A percentile compares a stretch with the other conserved stretches of the same genome.
These are phyloP conservation scores for Limonium bicolor DNA, from an alignment of 148 eudicot genomes.

Conservation along the genomic window DNA sequence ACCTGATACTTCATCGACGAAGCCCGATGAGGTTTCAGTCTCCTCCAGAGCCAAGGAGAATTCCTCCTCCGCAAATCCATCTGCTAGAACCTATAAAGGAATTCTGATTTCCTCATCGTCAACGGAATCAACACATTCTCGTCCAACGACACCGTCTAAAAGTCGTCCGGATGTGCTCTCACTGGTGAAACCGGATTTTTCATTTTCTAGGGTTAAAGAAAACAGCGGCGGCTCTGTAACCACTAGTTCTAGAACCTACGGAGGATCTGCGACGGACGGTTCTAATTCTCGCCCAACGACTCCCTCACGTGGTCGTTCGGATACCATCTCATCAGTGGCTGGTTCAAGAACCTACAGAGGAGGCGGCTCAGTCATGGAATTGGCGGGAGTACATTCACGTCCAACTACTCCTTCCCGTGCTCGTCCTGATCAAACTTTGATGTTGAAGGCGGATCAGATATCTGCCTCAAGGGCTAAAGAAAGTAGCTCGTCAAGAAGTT, in stretches of 20 bases:
- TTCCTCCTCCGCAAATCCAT: too few relatives aligned
- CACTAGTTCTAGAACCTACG: too few relatives aligned
- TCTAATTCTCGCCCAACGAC: slow-evolving; percentile 17
- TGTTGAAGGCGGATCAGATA: too few relatives aligned
- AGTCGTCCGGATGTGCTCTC: slow-evolving; percentile 9
- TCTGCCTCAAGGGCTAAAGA: neutral
- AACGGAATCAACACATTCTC: too few relatives aligned
- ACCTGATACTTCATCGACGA: slow-evolving; percentile 12
- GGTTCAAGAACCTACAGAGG: neutral
- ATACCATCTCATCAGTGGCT: too few relatives aligned
- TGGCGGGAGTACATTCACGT: slow-evolving; percentile 17
- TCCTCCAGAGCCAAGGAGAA: slow-evolving; percentile 1
- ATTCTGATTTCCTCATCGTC: too few relatives aligned
- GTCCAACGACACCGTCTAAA: slow-evolving; percentile 8
- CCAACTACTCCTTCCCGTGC: slow-evolving; percentile 25
- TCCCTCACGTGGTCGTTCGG: slow-evolving; percentile 25
- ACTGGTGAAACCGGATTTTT: slow-evolving; percentile 2
- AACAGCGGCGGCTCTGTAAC: too few relatives aligned
- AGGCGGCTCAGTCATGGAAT: too few relatives aligned
- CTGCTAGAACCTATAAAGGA: too few relatives aligned
- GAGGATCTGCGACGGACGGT: too few relatives aligned
- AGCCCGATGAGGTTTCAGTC: slow-evolving; percentile 1
- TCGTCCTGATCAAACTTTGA: slow-evolving; percentile 16
- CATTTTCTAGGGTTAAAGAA: too few relatives aligned
- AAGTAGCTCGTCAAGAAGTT: neutral